Evolutionary conservation across 1,284 basidiomycete genomes (phyloP).

Genomic region (Ceratobasidium sp.): DNA sequence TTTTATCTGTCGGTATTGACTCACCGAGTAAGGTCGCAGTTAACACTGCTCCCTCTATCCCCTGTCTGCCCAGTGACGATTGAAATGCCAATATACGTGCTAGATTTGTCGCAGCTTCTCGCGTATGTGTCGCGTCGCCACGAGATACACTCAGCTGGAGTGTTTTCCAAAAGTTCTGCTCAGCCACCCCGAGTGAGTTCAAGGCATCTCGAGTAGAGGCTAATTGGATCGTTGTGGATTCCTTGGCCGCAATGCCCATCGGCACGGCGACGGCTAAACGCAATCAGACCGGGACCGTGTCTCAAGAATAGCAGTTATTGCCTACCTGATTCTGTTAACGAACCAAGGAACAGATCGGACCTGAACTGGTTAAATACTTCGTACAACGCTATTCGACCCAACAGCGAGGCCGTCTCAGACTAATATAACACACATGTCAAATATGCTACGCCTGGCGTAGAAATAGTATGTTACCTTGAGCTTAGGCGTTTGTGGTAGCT

Average conservation of each 20-base stretch:
- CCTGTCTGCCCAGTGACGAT: slow-evolving; percentile 78
- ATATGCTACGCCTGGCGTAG: background rate
- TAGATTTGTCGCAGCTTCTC: slow-evolving; percentile 79
- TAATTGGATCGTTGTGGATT: slow-evolving; percentile 57
- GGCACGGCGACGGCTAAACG: slow-evolving; percentile 83
- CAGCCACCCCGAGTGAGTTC: slow-evolving; percentile 73
- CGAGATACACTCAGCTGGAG: slow-evolving; percentile 70
- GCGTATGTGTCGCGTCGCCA: slow-evolving; percentile 77
- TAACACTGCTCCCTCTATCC: slow-evolving; percentile 65
- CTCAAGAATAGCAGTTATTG: slow-evolving; percentile 44
- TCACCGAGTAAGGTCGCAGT: slow-evolving; percentile 78
- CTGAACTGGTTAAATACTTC: slow-evolving; percentile 83
- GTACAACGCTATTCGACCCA: slow-evolving; percentile 81
- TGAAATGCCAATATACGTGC: slow-evolving; percentile 82
- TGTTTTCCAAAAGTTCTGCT: slow-evolving; percentile 77
- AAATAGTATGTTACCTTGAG: slow-evolving; percentile 66
- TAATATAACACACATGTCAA: slow-evolving; percentile 54
- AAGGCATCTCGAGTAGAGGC: slow-evolving; percentile 74
- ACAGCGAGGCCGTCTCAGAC: slow-evolving; percentile 79
- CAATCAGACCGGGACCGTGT: background rate
- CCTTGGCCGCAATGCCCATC: slow-evolving; percentile 76
- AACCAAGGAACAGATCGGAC: slow-evolving; percentile 88
- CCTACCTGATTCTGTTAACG: slow-evolving; percentile 87
- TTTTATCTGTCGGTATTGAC: slow-evolving; percentile 49
- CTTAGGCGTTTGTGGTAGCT: slow-evolving; percentile 68